Percentiles rank a stretch among this genome's conserved stretches.
Conservation (phyloP, 768 basidiomycete genomes). For the Arthromyces matolae region DNA sequence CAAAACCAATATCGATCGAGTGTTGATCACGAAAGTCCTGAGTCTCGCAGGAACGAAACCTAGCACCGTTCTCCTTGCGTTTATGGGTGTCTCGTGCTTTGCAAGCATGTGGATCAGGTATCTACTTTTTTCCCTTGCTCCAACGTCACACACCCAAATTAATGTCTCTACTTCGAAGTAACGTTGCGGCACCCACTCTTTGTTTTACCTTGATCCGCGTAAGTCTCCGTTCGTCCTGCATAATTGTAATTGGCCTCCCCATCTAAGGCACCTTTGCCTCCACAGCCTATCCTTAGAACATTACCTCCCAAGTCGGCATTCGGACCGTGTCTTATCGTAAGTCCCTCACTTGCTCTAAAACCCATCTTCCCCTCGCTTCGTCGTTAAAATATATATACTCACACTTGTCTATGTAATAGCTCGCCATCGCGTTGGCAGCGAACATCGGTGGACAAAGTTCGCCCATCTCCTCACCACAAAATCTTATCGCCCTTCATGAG, state of each 20-base stretch:
- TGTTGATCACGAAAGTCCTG: constrained; percentile 87
- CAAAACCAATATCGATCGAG: constrained; percentile 92
- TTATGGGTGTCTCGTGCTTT: constrained; percentile 96
- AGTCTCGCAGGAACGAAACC: constrained; percentile 88
- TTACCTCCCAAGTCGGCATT: constrained; percentile 85
- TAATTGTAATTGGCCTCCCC: neutral
- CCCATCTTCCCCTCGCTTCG: no score
- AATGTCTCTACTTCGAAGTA: constrained; percentile 42
- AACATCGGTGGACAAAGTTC: constrained; percentile 98
- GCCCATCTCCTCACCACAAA: constrained; percentile 97
- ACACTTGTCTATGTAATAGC: constrained; percentile 47
- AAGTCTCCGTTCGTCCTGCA: constrained; percentile 28
- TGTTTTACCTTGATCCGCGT: constrained; percentile 96
- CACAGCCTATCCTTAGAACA: constrained; percentile 87
- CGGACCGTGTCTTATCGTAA: constrained; percentile 86
- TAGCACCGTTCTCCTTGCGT: constrained; percentile 80
- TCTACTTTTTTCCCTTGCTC: constrained; percentile 8
- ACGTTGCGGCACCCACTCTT: constrained; percentile 95
- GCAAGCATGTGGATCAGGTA: constrained; percentile 99
- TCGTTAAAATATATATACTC: no score
- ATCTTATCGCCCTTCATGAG: constrained; percentile 83
- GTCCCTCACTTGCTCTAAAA: no score
- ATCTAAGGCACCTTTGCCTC: constrained; percentile 8
- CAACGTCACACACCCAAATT: constrained; percentile 5
- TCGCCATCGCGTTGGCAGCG: constrained; percentile 95